Evolutionary conservation across 2,329 filamentous ascomycete species (phyloP), one percentile per base, ranked within the genome.

Genomic region (Chaetomiaceae sp.): DNA sequence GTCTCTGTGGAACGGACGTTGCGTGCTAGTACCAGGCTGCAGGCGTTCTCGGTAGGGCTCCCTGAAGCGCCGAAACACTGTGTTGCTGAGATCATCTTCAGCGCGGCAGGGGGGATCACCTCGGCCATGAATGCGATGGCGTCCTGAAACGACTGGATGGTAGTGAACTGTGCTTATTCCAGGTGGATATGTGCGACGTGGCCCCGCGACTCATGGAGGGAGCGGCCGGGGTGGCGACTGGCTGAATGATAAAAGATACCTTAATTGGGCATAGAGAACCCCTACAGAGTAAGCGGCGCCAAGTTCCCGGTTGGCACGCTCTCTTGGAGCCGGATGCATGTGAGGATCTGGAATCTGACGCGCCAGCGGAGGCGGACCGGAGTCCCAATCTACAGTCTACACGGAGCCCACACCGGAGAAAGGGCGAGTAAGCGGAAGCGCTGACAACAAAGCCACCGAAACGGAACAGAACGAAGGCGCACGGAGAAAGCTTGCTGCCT

Each of bases 81-180:
- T 11, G 63, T 66, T 8, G 62, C 61, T 14, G 50, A 25, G 0
- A 64, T 49, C 66, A 70, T 71, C 9, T 69, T 57, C 51, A 73
- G 55, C 2, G 71, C 69, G 4, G 65, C 48, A 0, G 71, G 70
- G 5, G 64, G 63, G 1, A 62, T 67, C 1, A 58, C 63, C 30
- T 69, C 64, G 3, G 71, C 63, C 1, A 75, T 57, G 45, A 75
- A 75, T 60, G 71, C 64, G 27, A 61, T 60, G 0, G 72, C 71
- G 51, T 75, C 73, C 1, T 70, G 61, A 14, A 62, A 63, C 4
- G 59, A 64, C 1, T 59, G 66, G 2, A 66, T 63, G 4, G 62
- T 65, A 8, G 72, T 62, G 46, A 74, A 75, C 1, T 55, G 55
- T 0, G 67, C 66, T 2, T 72, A 75, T n/a, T n/a, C n/a, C 11